Evolutionary conservation across 2,329 filamentous ascomycete species (phyloP), one percentile per base, ranked within the genome.

Genomic region (Colletotrichum costaricense): DNA sequence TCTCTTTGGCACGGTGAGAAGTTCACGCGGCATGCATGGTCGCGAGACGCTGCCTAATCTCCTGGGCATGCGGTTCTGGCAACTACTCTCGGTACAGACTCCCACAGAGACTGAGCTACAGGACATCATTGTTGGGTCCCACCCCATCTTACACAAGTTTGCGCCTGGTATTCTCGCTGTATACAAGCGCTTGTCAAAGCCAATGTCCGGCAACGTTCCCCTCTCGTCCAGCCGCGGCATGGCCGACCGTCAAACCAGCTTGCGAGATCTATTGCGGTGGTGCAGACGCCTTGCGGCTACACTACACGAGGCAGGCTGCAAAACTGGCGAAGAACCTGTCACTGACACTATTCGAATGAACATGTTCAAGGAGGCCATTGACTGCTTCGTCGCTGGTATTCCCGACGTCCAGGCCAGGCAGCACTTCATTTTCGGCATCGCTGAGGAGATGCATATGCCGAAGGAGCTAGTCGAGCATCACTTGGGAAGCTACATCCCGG

Each of bases 321-420:
- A 88, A 75, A 93, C 89, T 28, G 91, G 91, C 12, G 87, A 90
- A 24, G 93, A 97, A 80, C 87, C 92, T 0, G 90, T 95, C 26
- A 91, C 88, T n/a, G 93, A 96, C 77, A 89, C 89, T 2, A 90
- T 90, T 0, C 87, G 90, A 76, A 93, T 98, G 78, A 91, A 93
- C 78, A 97, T 98, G 82, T 98, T 98, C 78, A 90, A 98, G 84
- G 97, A 99, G 80, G 94, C 95, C 0, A 88, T 97, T 65, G 97
- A 99, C 82, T 97, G 95, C 79, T 98, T 99, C 81, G 92, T 94
- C 55, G 94, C 94, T 67, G 94, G 93, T 79, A 86, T 97, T 58
- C 92, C 93, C 11, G 93, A 93, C 69, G 87, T 88, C 35, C 86
- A 89, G 14, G 84, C 91, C 35, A 90, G 91, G 63, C 84, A 86